These are phyloP conservation scores for Myriosclerotinia scirpicola DNA, from an alignment of 2,329 filamentous ascomycete genomes.

Conservation along the genomic window DNA sequence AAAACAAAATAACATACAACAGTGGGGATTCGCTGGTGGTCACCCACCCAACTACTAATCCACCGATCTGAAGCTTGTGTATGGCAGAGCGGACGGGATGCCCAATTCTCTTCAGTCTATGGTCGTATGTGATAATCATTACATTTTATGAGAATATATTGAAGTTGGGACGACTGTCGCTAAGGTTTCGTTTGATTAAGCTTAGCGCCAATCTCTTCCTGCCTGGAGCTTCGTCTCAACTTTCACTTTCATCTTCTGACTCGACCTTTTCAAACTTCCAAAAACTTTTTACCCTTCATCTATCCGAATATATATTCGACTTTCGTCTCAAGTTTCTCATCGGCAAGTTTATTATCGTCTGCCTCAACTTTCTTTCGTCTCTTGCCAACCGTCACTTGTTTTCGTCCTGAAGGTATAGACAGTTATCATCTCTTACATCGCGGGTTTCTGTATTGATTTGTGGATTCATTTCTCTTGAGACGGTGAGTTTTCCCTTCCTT, in stretches of 20 bases:
- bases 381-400: not conserved
- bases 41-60: slow-evolving; percentile 24
- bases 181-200: slow-evolving; percentile 1
- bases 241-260: slow-evolving; percentile 1
- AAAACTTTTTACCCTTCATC: not conserved
- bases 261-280: not conserved
- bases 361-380: not conserved
- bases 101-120: slow-evolving; percentile 22
- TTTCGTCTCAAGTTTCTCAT: not conserved
- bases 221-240: not conserved
- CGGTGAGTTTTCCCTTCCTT: not conserved
- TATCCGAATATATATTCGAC: not conserved
- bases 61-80: slow-evolving; percentile 23
- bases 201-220: not conserved
- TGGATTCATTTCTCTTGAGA: not conserved
- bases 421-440: not conserved
- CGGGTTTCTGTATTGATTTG: not conserved
- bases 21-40: too few species aligned
- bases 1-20: slow-evolving; percentile 14
- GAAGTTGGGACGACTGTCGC: not conserved
- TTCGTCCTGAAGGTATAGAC: not conserved
- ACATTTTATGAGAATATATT: not conserved
- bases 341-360: not conserved
- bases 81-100: slow-evolving; percentile 24
- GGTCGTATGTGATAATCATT: fast-evolving